Percentiles rank a stretch among this genome's conserved stretches.
Conservation (phyloP, 1,284 basidiomycete species). For the Polyporus tsugae region DNA sequence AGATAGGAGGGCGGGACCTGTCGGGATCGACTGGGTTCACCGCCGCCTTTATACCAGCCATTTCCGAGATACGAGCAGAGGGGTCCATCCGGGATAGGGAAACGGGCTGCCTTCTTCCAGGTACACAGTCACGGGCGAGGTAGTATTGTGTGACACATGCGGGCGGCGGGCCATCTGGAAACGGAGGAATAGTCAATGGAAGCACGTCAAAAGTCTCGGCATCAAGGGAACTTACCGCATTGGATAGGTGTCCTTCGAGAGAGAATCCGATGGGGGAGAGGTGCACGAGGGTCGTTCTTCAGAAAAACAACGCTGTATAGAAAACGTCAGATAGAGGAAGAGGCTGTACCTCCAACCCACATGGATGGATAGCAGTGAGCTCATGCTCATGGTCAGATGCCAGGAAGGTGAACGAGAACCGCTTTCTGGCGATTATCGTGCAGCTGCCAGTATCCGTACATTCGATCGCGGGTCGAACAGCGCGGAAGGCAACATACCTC, state of each 20-base stretch:
- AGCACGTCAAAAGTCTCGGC: constrained; percentile 14
- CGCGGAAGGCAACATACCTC: neutral
- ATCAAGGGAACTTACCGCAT: constrained; percentile 14
- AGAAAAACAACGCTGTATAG: neutral
- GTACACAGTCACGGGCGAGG: constrained; percentile 21
- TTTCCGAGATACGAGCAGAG: neutral
- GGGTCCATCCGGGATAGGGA: neutral
- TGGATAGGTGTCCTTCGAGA: neutral
- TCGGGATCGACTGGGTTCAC: neutral
- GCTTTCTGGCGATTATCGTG: neutral
- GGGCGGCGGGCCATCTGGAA: constrained; percentile 8
- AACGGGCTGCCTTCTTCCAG: constrained; percentile 6
- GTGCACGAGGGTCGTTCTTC: neutral
- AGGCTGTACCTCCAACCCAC: neutral
- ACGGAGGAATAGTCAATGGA: constrained; percentile 12
- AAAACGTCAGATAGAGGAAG: constrained; percentile 1
- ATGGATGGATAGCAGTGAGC: neutral
- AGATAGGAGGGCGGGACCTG: neutral
- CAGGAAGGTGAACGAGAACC: neutral
- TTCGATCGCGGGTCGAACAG: neutral
- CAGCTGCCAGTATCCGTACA: neutral
- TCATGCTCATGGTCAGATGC: neutral
- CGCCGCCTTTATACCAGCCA: neutral
- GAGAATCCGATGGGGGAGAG: neutral
- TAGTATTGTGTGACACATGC: constrained; percentile 10